These are phyloP conservation scores for Tetrapisispora fleetii DNA, from an alignment of 805 yeast genomes.

Conservation along the genomic window DNA sequence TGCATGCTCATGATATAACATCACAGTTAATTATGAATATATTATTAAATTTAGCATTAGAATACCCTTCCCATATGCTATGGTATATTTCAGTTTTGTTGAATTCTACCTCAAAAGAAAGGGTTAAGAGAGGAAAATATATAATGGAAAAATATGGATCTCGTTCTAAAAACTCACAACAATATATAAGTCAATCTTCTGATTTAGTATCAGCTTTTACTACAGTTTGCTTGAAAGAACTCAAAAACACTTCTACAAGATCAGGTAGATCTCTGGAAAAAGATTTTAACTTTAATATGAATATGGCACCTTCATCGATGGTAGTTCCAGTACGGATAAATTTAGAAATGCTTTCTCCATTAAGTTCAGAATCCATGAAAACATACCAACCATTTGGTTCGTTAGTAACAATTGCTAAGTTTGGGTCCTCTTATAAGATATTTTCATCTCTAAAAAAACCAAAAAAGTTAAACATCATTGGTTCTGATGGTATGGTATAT, in stretches of 20 bases:
- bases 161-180: constrained; percentile 4
- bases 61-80: constrained; percentile 75
- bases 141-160: constrained; percentile 31
- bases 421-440: constrained; percentile 60
- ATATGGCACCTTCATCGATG: constrained; percentile 38
- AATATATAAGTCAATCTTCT: constrained; percentile 19
- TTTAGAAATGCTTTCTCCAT: constrained; percentile 56
- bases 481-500: constrained; percentile 68
- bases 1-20: constrained; percentile 50
- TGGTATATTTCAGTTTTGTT: constrained; percentile 61
- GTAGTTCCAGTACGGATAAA: constrained; percentile 70
- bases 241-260: constrained; percentile 15
- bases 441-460: constrained; percentile 84
- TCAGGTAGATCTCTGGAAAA: constrained; percentile 27
- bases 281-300: constrained; percentile 37
- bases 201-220: constrained; percentile 17
- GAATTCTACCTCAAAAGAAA: constrained; percentile 43
- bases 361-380: constrained; percentile 34
- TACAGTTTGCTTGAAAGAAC: constrained; percentile 21
- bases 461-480: constrained; percentile 60
- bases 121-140: constrained; percentile 38
- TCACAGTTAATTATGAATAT: constrained; percentile 47
- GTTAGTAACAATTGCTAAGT: constrained; percentile 46
- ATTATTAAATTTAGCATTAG: constrained; percentile 43
- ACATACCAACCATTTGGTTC: constrained; percentile 38